Evolutionary conservation across 176 grass and related monocot species (phyloP).

Genomic region (Cenchrus americanus): DNA sequence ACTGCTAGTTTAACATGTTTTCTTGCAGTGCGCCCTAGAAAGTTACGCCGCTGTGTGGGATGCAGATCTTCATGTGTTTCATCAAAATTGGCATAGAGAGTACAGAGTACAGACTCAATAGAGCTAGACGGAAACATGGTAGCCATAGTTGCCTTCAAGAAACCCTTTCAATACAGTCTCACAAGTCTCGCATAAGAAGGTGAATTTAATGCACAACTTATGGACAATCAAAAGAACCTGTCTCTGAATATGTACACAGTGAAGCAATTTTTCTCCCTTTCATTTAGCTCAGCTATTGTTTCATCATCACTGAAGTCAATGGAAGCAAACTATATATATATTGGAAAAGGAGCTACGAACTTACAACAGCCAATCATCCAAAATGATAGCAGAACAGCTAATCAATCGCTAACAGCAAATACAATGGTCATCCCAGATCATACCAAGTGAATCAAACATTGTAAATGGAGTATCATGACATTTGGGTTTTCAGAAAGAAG

Average conservation of each 20-base stretch:
- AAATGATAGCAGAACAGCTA: neutral
- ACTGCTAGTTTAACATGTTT: constrained; percentile 11
- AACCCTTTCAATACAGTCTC: constrained; percentile 5
- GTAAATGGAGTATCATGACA: neutral
- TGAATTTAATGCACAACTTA: neutral
- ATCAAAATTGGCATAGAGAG: neutral
- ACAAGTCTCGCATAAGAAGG: neutral
- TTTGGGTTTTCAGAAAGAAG: neutral
- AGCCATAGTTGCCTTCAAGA: constrained; percentile 6
- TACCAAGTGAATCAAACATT: neutral
- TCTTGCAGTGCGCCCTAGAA: neutral
- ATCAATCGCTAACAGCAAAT: constrained; percentile 1
- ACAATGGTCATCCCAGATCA: neutral
- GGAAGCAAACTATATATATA: constrained; percentile 19
- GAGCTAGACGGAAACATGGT: neutral
- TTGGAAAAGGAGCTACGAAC: neutral
- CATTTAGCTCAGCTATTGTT: neutral
- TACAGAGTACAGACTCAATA: constrained; percentile 24
- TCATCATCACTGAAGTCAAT: neutral
- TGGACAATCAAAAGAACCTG: neutral
- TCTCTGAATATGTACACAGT: constrained; percentile 9
- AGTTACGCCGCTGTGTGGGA: neutral
- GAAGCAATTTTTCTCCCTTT: constrained; percentile 13
- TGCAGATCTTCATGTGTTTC: constrained; percentile 1
- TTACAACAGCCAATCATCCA: constrained; percentile 13